Base-by-base conservation (phyloP, 768 basidiomycete species). In the Podaxis mareebaensis region DNA sequence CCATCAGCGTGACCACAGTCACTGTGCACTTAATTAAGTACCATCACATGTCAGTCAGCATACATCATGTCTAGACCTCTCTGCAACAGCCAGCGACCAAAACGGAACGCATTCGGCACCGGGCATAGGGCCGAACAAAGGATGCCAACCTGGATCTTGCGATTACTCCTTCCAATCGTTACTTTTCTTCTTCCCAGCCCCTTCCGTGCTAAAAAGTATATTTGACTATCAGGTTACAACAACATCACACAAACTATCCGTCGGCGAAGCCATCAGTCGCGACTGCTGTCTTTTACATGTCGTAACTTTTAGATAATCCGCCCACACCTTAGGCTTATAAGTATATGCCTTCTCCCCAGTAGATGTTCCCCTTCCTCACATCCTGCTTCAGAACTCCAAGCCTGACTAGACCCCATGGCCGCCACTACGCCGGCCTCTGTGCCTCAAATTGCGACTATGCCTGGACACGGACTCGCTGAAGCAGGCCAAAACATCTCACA, bases 311-410 rank as follows among this genome's bases (percentile, higher is more conserved):
- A 58, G 51, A 57, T 64, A 58, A 55, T 46, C 42, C 38, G 42
- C 49, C 51, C 24, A 40, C 20, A 30, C 40, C 36, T 24, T 61
- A 58, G 49, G 77, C 77, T 64, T 78, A 62, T 49, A 33, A 33
- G 33, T 10, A 62, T 62, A 62, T 44, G 26, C 30, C 40, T 44
- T 33, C 24, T 20, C n/a, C 36, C 30, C 46, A n/a, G 30, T 30
- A 20, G 30, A 20, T 38, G 22, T 48, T 58, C 30, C 3, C 24
- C 40, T 20, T 24, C 48, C 26, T 12, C 28, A 24, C 30, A 3
- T 57, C 44, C 42, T 48, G 11, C 28, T 38, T 49, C 11, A 36
- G 10, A 20, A 6, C 26, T 39, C n/a, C 48, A 12, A 22, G 20
- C 12, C 33, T 22, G 49, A 26, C 58, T 48, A 48, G 17, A 13